Evolutionary conservation across 495 filamentous ascomycete species (phyloP), one percentile per base, ranked within the genome.

Genomic region (Penicillium desertorum): DNA sequence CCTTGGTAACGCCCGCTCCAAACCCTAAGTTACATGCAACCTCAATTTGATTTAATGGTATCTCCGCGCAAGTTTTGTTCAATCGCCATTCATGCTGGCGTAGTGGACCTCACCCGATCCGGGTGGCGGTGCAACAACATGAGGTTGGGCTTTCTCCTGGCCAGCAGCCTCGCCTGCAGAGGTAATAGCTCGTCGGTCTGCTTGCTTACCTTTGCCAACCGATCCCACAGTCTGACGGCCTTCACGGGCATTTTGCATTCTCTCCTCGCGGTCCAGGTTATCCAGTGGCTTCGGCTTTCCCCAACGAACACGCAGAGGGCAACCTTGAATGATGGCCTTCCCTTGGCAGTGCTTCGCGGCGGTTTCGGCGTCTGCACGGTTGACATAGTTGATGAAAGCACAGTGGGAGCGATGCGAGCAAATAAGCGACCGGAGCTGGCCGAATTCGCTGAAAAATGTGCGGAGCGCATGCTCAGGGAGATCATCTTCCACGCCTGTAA

Each of bases 361-460:
- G 23, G 78, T 84, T 71, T 98, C 94, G 10, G 94, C 94, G 3
- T 81, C 86, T 42, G 89, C 83, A 51, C 95, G 85, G 25, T 83
- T 88, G 52, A 88, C 81, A 69, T 89, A 98, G 75, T 98, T 98
- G 72, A 98, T 82, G 64, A 96, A 98, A 0, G 95, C 94, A 64
- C 90, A 96, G 66, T 97, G 95, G 8, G 94, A 89, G 71, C 96
- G 93, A 71, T 98, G 94, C 12, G 92, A 95, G 71, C 95, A 96
- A 46, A 98, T 86, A 19, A 98, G 68, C 4, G 89, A 94, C 54
- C 92, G 90, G 51, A 98, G 84, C 62, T 87, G 84, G 47, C 94
- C 94, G 61, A 91, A 96, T 37, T 86, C 81, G 27, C 86, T 81
- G 75, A 98, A 98, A 79, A 94, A 94, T 7, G 89, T 86, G 17